These are phyloP conservation scores for Helotiales sp. DNA, from an alignment of 2,329 filamentous ascomycete genomes.

Conservation along the genomic window DNA sequence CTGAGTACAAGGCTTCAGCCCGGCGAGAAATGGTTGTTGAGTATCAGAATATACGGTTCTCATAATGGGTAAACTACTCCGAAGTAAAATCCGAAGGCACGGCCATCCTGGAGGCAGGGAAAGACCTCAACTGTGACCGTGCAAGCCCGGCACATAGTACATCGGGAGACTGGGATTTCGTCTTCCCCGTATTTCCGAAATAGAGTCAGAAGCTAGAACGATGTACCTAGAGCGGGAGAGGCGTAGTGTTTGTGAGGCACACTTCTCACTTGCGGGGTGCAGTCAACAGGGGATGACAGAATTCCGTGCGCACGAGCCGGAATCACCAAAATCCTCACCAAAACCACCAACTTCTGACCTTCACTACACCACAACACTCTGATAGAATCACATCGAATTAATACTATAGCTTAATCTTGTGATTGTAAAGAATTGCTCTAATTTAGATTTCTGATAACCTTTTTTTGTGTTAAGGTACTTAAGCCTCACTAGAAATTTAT, in stretches of 20 bases:
- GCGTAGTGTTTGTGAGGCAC: conserved; percentile 8
- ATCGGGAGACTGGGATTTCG: background rate
- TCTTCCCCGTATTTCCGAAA: conserved; percentile 20
- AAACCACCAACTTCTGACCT: too few relatives aligned
- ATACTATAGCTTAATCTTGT: too few relatives aligned
- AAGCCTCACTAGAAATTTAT: too few relatives aligned
- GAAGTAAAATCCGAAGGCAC: conserved; percentile 13
- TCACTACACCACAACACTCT: too few relatives aligned
- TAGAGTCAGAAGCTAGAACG: conserved; percentile 25
- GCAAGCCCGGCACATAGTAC: background rate
- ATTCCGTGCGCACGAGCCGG: too few relatives aligned
- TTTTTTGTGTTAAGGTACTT: too few relatives aligned
- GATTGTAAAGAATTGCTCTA: too few relatives aligned
- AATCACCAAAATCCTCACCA: too few relatives aligned
- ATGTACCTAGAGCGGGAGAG: conserved; percentile 10
- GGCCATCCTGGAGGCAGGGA: conserved; percentile 10
- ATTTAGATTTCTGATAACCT: too few relatives aligned
- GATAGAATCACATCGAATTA: too few relatives aligned
- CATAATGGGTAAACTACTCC: background rate
- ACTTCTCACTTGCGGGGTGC: conserved; percentile 10
- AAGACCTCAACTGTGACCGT: background rate
- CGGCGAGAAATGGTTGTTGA: conserved; percentile 15
- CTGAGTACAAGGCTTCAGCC: conserved; percentile 22
- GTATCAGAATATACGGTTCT: background rate
- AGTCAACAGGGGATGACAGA: too few relatives aligned